A percentile compares a stretch with the other conserved stretches of the same genome.
These are phyloP conservation scores for Dillenia suffruticosa DNA, from an alignment of 164 flowering plant species.

Conservation along the genomic window DNA sequence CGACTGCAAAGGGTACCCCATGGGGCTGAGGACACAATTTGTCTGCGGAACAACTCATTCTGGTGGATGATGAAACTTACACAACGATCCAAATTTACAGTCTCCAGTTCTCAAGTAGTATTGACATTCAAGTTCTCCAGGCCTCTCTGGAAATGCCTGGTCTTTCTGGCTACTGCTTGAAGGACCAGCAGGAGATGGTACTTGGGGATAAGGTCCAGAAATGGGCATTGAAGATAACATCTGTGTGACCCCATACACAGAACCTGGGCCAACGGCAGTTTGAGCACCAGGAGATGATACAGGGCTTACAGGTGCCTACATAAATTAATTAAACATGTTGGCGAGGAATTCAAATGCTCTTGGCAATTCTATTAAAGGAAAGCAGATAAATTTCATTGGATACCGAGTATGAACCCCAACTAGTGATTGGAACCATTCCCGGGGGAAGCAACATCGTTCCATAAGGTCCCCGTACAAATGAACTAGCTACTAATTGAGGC, in stretches of 20 bases:
- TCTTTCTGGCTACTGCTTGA: constrained; percentile 60
- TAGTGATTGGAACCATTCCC: constrained; percentile 64
- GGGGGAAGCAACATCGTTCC: constrained; percentile 61
- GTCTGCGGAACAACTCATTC: constrained; percentile 41
- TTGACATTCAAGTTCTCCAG: constrained; percentile 89
- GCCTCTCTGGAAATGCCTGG: constrained; percentile 72
- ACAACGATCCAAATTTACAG: constrained; percentile 86
- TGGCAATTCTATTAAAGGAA: neutral
- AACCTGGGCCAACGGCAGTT: constrained; percentile 43
- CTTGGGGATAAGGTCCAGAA: constrained; percentile 40
- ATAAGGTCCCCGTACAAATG: constrained; percentile 77
- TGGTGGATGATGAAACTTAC: constrained; percentile 89
- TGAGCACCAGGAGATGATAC: constrained; percentile 49
- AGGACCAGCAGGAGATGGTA: constrained; percentile 42
- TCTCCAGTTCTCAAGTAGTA: constrained; percentile 89
- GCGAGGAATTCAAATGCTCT: neutral
- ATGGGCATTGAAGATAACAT: constrained; percentile 67
- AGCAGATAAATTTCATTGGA: constrained; percentile 9
- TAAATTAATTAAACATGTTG: constrained; percentile 9
- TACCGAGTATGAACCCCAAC: constrained; percentile 79
- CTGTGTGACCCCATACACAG: constrained; percentile 53
- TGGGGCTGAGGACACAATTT: constrained; percentile 46
- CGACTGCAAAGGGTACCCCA: constrained; percentile 86
- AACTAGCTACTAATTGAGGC: constrained; percentile 57
- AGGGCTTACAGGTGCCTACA: constrained; percentile 60